phyloP scores from a whole-genome alignment of 2,329 filamentous ascomycete species.

The Calonectria pseudoreteaudii region DNA sequence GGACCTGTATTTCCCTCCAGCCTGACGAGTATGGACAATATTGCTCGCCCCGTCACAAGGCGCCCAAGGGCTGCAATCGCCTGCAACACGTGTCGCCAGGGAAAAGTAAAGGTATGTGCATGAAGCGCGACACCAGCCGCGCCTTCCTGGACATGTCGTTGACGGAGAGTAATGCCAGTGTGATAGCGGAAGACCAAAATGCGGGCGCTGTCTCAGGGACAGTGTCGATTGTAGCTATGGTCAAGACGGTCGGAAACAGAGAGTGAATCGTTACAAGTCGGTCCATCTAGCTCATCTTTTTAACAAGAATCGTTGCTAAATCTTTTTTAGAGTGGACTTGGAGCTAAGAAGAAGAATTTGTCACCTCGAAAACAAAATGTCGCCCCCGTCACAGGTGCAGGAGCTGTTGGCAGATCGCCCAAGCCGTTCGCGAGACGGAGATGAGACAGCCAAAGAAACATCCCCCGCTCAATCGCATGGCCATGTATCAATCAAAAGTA shows the following conservation, averaged over 20 bases:
- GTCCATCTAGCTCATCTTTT: neutral
- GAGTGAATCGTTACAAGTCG: neutral
- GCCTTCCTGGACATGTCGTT: neutral
- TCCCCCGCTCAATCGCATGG: neutral
- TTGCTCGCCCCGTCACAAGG: conserved; percentile 33
- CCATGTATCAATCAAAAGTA: neutral
- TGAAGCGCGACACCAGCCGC: neutral
- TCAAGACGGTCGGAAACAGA: conserved; percentile 2
- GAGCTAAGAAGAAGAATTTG: neutral
- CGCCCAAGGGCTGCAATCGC: conserved; percentile 37
- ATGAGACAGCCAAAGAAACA: neutral
- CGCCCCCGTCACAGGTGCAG: neutral
- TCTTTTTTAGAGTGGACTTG: neutral
- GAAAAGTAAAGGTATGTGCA: conserved; percentile 39
- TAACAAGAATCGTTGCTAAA: too few species aligned
- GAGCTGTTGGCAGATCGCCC: neutral
- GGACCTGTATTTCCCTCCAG: neutral
- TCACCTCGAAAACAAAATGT: neutral
- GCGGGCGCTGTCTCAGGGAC: neutral
- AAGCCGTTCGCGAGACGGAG: neutral
- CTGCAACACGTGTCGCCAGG: conserved; percentile 37
- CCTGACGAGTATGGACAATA: conserved; percentile 23
- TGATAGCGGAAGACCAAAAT: conserved; percentile 10
- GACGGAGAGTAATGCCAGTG: neutral
- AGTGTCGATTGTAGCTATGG: neutral